Evolutionary conservation across 768 basidiomycete species (phyloP).

Genomic region (Serpula lacrymans): DNA sequence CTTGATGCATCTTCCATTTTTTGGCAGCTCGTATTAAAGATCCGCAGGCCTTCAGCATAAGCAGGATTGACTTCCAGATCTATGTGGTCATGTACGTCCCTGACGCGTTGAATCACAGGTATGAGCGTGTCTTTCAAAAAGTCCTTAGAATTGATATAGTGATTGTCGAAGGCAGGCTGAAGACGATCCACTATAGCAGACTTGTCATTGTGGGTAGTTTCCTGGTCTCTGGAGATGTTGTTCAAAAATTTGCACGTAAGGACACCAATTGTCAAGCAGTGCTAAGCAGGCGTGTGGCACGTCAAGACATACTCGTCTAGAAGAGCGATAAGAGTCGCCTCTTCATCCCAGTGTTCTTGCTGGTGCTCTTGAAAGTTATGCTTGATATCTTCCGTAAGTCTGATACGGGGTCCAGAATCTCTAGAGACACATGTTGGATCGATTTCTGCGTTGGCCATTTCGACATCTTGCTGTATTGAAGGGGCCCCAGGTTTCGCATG

Average conservation of each 20-base stretch:
- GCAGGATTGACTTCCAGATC: conserved; percentile 30
- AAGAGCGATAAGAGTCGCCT: conserved; percentile 22
- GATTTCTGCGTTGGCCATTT: too few species aligned
- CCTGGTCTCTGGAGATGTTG: conserved; percentile 29
- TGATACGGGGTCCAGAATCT: too few species aligned
- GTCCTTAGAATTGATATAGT: conserved; percentile 23
- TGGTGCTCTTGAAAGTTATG: too few species aligned
- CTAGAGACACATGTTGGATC: too few species aligned
- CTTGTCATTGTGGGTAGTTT: conserved; percentile 38
- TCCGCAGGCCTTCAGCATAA: conserved; percentile 39
- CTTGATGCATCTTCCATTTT: conserved; percentile 44
- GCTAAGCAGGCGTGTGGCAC: neutral
- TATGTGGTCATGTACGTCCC: conserved; percentile 32
- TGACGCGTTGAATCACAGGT: conserved; percentile 32
- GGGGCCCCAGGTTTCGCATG: too few species aligned
- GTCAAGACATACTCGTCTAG: conserved; percentile 26
- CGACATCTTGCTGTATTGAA: too few species aligned
- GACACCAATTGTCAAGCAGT: neutral
- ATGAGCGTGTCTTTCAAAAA: conserved; percentile 29
- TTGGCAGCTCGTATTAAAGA: conserved; percentile 55
- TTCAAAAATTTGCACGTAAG: neutral
- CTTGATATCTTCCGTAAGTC: too few species aligned
- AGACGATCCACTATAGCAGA: conserved; percentile 47
- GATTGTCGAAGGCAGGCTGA: conserved; percentile 34
- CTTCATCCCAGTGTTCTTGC: conserved; percentile 24